phyloP scores from a whole-genome alignment of 225 moss, liverwort and hornwort species.

The Polytrichum commune region DNA sequence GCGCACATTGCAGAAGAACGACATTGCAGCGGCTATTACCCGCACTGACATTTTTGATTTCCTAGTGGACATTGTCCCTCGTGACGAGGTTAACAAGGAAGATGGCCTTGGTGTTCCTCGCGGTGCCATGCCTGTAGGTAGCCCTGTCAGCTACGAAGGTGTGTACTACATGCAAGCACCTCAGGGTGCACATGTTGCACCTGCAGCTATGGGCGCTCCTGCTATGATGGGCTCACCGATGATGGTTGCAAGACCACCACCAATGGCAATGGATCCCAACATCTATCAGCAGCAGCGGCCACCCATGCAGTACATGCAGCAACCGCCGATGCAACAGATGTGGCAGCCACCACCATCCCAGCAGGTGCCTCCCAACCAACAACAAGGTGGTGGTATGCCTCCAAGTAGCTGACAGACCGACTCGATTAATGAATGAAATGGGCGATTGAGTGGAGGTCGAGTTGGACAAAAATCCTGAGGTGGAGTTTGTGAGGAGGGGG shows the following conservation, averaged over 20 bases:
- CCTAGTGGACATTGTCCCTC: constrained; percentile 65
- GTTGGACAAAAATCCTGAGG: too few relatives aligned
- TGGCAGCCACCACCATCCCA: constrained; percentile 42
- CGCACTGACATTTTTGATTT: constrained; percentile 69
- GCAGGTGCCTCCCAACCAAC: constrained; percentile 27
- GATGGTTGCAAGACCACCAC: constrained; percentile 79
- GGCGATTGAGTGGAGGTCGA: not conserved
- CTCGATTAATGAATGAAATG: not conserved
- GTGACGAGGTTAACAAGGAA: constrained; percentile 62
- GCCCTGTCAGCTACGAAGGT: constrained; percentile 45
- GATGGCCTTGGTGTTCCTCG: constrained; percentile 49
- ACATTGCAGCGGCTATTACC: constrained; percentile 64
- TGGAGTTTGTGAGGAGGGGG: too few relatives aligned
- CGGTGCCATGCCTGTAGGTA: constrained; percentile 49
- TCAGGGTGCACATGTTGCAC: constrained; percentile 27
- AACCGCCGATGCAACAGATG: constrained; percentile 60
- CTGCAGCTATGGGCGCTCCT: constrained; percentile 26
- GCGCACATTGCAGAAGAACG: constrained; percentile 64
- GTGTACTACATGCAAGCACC: constrained; percentile 44
- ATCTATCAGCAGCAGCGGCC: constrained; percentile 59
- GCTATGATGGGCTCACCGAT: constrained; percentile 91
- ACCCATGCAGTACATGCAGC: constrained; percentile 57
- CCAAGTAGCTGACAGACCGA: constrained; percentile 31
- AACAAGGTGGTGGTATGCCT: constrained; percentile 29
- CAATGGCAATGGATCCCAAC: constrained; percentile 55